Evolutionary conservation across 306 rosid genomes (phyloP).

Genomic region (Casuarina glauca): DNA sequence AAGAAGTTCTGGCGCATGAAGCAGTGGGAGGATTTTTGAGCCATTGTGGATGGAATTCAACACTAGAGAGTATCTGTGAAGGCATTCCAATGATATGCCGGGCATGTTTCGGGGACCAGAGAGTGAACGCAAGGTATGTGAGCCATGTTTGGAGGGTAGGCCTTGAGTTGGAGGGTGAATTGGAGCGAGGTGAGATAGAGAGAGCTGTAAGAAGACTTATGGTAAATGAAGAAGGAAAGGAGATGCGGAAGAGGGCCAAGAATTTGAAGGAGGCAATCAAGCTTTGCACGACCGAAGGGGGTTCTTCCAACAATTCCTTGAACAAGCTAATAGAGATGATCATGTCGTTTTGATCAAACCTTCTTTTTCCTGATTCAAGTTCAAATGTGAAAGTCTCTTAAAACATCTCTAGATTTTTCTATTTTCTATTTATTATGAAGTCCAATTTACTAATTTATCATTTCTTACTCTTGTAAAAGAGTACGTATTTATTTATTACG

Average conservation of each 20-base stretch:
- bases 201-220: neutral
- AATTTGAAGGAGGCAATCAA: neutral
- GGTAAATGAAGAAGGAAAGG: neutral
- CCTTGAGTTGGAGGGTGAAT: neutral
- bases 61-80: constrained; percentile 39
- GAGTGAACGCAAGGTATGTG: constrained; percentile 37
- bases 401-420: no score
- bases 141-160: constrained; percentile 43
- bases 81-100: constrained; percentile 46
- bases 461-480: no score
- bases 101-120: constrained; percentile 43
- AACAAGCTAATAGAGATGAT: neutral
- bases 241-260: neutral
- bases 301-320: constrained; percentile 5
- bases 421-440: no score
- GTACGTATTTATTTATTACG: no score
- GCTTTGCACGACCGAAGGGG: neutral
- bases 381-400: no score
- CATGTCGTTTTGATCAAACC: neutral
- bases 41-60: constrained; percentile 58
- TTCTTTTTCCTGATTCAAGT: constrained; percentile 13
- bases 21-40: constrained; percentile 54
- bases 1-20: constrained; percentile 38
- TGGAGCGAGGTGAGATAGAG: neutral
- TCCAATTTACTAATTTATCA: no score